Percentiles rank a stretch among this genome's conserved stretches.
Conservation (phyloP, 2,329 filamentous ascomycete species). For the Aspergillus sp. region DNA sequence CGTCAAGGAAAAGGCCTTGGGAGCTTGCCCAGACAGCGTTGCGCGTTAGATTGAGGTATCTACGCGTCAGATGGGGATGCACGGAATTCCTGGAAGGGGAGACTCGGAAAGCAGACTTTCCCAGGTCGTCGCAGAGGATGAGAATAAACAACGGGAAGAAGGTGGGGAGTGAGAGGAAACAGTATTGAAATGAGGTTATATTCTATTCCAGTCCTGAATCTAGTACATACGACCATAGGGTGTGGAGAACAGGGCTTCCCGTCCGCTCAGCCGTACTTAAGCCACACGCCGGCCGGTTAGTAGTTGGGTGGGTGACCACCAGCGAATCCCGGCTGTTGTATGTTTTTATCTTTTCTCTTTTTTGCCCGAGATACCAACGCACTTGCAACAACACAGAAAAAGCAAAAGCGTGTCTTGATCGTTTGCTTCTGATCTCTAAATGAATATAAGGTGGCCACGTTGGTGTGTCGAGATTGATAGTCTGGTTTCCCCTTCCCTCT, state of each 20-base stretch:
- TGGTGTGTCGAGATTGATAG: too few species aligned
- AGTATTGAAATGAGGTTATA: neutral
- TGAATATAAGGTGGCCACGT: too few species aligned
- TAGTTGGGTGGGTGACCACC: slow-evolving; percentile 39
- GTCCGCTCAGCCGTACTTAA: slow-evolving; percentile 45
- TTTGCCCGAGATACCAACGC: too few species aligned
- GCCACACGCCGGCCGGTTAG: slow-evolving; percentile 42
- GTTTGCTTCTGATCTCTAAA: too few species aligned
- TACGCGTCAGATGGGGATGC: too few species aligned
- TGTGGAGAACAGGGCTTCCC: slow-evolving; percentile 44
- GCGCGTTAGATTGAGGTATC: neutral
- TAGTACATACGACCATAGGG: slow-evolving; percentile 27
- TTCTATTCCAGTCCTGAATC: neutral
- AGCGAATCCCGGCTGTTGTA: slow-evolving; percentile 43
- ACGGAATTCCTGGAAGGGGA: too few species aligned
- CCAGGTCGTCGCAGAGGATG: too few species aligned
- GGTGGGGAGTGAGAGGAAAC: neutral
- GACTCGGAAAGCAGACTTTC: too few species aligned
- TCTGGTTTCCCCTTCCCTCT: too few species aligned
- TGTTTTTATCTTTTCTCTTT: slow-evolving; percentile 26
- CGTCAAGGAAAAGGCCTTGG: neutral
- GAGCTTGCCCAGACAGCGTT: neutral
- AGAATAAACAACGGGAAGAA: neutral
- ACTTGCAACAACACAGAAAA: too few species aligned
- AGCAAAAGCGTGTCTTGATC: too few species aligned